A percentile compares a stretch with the other conserved stretches of the same genome.
Evolutionary conservation across 2,329 filamentous ascomycete genomes (phyloP).

Genomic region (Phaeosphaeriaceae sp.): DNA sequence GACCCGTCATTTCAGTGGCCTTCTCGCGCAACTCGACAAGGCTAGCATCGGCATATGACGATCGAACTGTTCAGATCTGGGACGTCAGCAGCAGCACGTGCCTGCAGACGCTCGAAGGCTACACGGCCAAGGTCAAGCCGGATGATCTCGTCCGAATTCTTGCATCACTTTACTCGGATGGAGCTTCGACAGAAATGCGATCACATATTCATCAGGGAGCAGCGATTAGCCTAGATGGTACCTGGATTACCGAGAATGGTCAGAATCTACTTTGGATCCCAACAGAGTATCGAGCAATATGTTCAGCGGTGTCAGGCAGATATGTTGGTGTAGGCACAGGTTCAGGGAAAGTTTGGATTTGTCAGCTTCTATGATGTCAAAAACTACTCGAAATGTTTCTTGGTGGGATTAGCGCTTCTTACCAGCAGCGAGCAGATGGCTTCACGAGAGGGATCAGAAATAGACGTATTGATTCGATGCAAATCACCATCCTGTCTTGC

Average conservation of each 20-base stretch:
- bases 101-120: slow-evolving; percentile 19
- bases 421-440: too few species aligned
- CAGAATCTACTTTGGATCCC: not conserved
- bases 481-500: too few species aligned
- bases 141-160: not conserved
- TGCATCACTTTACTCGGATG: not conserved
- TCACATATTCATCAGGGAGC: not conserved
- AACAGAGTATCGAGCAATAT: not conserved
- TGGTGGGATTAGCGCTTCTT: too few species aligned
- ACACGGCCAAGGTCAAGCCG: not conserved
- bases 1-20: slow-evolving; percentile 16
- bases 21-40: slow-evolving; percentile 21
- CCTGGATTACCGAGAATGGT: not conserved
- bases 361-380: not conserved
- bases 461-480: too few species aligned
- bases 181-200: not conserved
- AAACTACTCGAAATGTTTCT: too few species aligned
- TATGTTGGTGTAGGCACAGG: not conserved
- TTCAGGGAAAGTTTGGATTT: not conserved
- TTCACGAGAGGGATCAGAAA: too few species aligned
- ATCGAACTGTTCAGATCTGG: slow-evolving; percentile 18
- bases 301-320: not conserved
- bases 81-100: not conserved
- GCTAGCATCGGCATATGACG: not conserved
- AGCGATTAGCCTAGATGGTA: not conserved